Evolutionary conservation across 805 yeast genomes (phyloP).

Genomic region (Ogataea ramenticola): DNA sequence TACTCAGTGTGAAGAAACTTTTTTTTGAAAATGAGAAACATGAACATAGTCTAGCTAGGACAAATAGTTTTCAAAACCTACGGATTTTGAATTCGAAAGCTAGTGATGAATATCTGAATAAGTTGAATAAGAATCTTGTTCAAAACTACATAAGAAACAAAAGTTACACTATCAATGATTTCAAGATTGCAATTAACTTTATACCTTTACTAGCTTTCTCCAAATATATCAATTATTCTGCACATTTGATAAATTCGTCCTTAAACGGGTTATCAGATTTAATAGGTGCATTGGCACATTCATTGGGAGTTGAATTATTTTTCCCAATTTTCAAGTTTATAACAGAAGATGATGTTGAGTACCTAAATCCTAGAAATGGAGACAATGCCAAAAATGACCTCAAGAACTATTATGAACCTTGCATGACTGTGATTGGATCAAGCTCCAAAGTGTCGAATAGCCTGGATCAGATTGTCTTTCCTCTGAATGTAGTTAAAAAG

Average conservation of each 20-base stretch:
- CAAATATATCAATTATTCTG: slow-evolving; percentile 12
- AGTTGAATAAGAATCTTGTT: slow-evolving; percentile 8
- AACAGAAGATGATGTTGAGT: slow-evolving; percentile 1
- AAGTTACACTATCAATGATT: not conserved
- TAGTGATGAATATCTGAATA: slow-evolving; percentile 5
- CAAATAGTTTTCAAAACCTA: not conserved
- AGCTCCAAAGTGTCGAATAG: slow-evolving; percentile 1
- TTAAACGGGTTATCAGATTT: slow-evolving; percentile 14
- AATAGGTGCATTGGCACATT: slow-evolving; percentile 8
- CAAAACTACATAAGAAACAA: slow-evolving; percentile 3
- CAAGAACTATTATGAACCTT: slow-evolving; percentile 2
- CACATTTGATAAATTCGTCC: slow-evolving; percentile 15
- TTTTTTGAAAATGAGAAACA: not conserved
- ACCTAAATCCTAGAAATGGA: not conserved
- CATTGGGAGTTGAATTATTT: slow-evolving; percentile 14
- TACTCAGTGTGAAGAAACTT: not conserved
- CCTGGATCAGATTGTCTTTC: slow-evolving; percentile 1
- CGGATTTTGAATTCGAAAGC: slow-evolving; percentile 1
- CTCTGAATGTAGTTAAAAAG: slow-evolving; percentile 5
- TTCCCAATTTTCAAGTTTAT: slow-evolving; percentile 9
- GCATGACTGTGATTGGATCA: slow-evolving; percentile 4
- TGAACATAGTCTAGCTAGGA: too few relatives aligned
- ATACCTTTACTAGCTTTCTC: slow-evolving; percentile 20
- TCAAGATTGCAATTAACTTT: slow-evolving; percentile 12
- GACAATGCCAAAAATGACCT: too few relatives aligned